Evolutionary conservation across 2,329 filamentous ascomycete genomes (phyloP), one percentile per base, ranked within the genome.

Genomic region (Apiospora kogelbergensis): DNA sequence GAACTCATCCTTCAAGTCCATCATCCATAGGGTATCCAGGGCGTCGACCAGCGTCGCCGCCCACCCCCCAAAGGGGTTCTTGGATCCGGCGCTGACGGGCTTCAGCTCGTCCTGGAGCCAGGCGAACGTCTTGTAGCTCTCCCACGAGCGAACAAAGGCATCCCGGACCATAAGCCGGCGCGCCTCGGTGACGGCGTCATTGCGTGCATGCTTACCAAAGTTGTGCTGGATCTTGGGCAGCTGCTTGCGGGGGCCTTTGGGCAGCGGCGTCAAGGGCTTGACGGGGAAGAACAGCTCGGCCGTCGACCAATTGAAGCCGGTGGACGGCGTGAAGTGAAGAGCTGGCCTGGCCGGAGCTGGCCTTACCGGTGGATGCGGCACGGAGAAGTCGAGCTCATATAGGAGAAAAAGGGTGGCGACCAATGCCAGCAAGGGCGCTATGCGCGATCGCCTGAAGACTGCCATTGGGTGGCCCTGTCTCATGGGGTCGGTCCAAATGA

Each of bases 11-110:
- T 82, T 78, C 53, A 90, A 77, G 7, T 79, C 88, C 88, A 90
- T 89, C 63, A 91, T 90, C 82, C 84, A 86, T 2, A 91, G 82
- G 0, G 88, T 89, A 70, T 90, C 88, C 66, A 91, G 81, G 0
- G 84, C 79, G 74, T 91, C 89, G 30, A 91, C 84, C 65, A 90
- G 76, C 0, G 88, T 89, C 2, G 88, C 88, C 0, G 82, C 87
- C 83, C 86, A 89, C 40, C 76, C 76, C 3, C 76, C 77, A 42
- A 78, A 77, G 2, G 70, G 72, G 37, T 78, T 73, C 15, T 72
- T 70, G 17, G 74, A 74, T n/a, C 68, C 68, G 15, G 76, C 77
- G 0, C 74, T 75, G 30, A 78, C 74, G 15, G 77, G 77, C 70
- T 71, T 67, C 11, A 78, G 70, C 66, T 78, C 90, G 75, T 93